A percentile compares a stretch with the other conserved stretches of the same genome.
Evolutionary conservation across 2,329 filamentous ascomycete species (phyloP).

Genomic region (Clarireedia sp.): DNA sequence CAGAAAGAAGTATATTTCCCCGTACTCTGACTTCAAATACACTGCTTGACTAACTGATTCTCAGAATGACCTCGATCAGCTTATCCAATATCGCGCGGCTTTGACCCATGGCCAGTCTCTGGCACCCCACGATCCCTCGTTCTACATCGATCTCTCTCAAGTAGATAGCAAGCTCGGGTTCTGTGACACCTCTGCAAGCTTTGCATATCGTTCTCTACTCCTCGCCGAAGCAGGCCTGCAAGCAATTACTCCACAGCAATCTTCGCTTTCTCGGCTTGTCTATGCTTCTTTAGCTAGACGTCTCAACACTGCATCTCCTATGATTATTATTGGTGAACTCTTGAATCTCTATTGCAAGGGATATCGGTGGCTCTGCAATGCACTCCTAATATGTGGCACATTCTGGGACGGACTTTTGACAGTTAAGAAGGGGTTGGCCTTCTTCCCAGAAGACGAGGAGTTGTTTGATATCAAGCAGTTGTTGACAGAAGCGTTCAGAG

Average conservation of each 20-base stretch:
- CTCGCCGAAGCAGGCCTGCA: slow-evolving; percentile 17
- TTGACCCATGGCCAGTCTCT: slow-evolving; percentile 5
- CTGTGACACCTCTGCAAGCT: slow-evolving; percentile 15
- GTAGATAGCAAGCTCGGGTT: slow-evolving; percentile 20
- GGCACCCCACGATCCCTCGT: slow-evolving; percentile 16
- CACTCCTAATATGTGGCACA: slow-evolving; percentile 14
- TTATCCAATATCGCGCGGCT: slow-evolving; percentile 12
- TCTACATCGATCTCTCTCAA: slow-evolving; percentile 13
- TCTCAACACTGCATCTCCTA: not conserved
- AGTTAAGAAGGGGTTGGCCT: not conserved
- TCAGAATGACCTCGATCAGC: slow-evolving; percentile 12
- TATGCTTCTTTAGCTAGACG: not conserved
- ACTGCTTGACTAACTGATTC: not conserved
- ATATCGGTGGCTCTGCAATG: slow-evolving; percentile 15
- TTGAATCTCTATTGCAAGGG: slow-evolving; percentile 7
- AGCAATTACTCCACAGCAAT: not conserved
- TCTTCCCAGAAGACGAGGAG: slow-evolving; percentile 15
- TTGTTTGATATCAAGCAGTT: slow-evolving; percentile 8
- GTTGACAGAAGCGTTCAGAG: slow-evolving; percentile 10
- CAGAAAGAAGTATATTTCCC: slow-evolving; percentile 12
- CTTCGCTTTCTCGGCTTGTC: slow-evolving; percentile 4
- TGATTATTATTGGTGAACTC: slow-evolving; percentile 16
- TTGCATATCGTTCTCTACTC: slow-evolving; percentile 18
- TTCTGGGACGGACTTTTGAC: slow-evolving; percentile 23
- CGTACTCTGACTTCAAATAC: not conserved